Evolutionary conservation across 345 rosid genomes (phyloP), one percentile per base, ranked within the genome.

Genomic region (Corchorus capsularis): DNA sequence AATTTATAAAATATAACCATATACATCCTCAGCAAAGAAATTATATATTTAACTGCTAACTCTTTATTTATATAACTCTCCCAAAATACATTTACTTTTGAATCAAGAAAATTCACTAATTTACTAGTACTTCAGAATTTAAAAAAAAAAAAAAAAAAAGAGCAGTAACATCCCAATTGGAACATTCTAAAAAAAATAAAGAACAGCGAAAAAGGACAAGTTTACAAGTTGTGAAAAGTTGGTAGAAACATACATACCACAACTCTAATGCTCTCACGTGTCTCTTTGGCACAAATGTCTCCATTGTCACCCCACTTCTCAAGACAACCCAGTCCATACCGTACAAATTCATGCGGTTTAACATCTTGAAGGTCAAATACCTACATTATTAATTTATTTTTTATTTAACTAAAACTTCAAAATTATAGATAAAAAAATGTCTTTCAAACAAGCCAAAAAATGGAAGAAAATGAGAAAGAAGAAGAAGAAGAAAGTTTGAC

Each of bases 321-420:
- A 43, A 96, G 75, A 72, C 92, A 92, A 37, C 86, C 91, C 89
- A 96, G 81, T 76, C 98, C 99, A 85, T 83, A 89, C 74, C 75
- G 72, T 45, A 94, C 90, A 83, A 96, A 91, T 79, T 94, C 95
- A 65, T 79, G 52, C 47, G 98, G 98, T 84, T 86, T 96, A 82
- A 96, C 98, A 50, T 86, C 87, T 62, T 88, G 81, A 14, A 94
- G 78, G 75, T 96, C 99, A 83, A 92, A 94, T 56, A 96, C 95
- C 98, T 95, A 80, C 79, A 81, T 68, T 41, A 46, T 47, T 34
- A 68, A 61, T 27, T 27, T 27, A 27, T 27, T 27, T 27, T 27
- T 27, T 75, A 61, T 39, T 12, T 39, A 39, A 39, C 0, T 0
- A 39, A 39, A 11, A 59, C 22, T 69, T 69, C 4, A 69, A 50